Conservation (phyloP, 179 eudicot genomes). For the Corrigiola litoralis region DNA sequence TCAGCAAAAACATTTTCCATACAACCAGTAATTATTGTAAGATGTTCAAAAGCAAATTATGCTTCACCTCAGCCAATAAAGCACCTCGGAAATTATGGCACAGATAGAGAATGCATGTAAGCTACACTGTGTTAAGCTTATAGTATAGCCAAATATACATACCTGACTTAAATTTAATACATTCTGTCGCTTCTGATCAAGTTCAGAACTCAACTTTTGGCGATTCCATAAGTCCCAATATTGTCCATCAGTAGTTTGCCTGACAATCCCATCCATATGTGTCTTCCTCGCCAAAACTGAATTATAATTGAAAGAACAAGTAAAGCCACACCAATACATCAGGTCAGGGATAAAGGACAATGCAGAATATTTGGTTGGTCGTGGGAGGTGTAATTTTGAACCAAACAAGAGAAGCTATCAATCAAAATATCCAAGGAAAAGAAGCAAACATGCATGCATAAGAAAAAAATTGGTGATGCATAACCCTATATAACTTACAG, state of each 20-base stretch:
- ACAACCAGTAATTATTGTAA: no score
- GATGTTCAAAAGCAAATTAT: no score
- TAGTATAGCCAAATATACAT: background rate
- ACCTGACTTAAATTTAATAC: slow-evolving; percentile 69
- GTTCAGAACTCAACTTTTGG: slow-evolving; percentile 81
- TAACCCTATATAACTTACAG: background rate
- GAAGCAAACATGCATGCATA: background rate
- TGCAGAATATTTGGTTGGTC: no score
- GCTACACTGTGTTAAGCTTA: background rate
- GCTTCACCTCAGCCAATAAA: background rate
- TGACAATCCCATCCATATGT: slow-evolving; percentile 78
- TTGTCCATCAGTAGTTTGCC: slow-evolving; percentile 74
- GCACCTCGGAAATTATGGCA: background rate
- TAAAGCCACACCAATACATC: background rate
- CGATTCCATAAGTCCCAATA: slow-evolving; percentile 87
- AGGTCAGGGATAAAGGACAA: background rate
- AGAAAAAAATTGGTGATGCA: background rate
- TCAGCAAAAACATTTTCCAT: no score
- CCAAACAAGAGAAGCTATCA: background rate
- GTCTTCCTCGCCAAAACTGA: slow-evolving; percentile 70
- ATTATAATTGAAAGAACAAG: slow-evolving; percentile 11
- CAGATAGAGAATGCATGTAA: background rate
- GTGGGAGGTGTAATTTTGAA: background rate
- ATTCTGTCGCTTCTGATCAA: slow-evolving; percentile 61
- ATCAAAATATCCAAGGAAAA: background rate